phyloP scores from a whole-genome alignment of 2,329 filamentous ascomycete species.

The Chaetomium strumarium region DNA sequence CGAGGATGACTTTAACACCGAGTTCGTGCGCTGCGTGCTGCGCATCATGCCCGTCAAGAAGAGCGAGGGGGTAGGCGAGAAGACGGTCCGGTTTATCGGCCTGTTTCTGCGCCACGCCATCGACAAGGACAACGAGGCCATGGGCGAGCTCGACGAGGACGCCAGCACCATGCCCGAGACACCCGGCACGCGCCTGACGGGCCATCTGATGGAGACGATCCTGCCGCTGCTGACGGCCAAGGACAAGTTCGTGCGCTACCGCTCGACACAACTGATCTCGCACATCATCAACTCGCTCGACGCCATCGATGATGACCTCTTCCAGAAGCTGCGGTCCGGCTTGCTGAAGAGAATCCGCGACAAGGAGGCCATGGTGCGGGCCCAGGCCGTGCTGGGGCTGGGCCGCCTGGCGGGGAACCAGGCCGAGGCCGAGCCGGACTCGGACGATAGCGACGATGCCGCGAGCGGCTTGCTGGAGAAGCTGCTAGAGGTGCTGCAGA shows the following conservation, averaged over 20 bases:
- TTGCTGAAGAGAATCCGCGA: conserved; percentile 83
- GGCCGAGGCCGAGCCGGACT: conserved; percentile 62
- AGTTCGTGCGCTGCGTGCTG: conserved; percentile 77
- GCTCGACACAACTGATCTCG: conserved; percentile 82
- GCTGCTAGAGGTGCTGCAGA: conserved; percentile 81
- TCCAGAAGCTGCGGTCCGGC: conserved; percentile 71
- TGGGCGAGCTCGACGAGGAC: conserved; percentile 60
- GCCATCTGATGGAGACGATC: conserved; percentile 65
- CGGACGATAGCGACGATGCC: conserved; percentile 61
- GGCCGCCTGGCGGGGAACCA: conserved; percentile 75
- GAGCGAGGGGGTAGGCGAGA: conserved; percentile 81
- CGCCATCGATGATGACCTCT: conserved; percentile 86
- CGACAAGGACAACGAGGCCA: conserved; percentile 64
- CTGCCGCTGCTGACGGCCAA: conserved; percentile 76
- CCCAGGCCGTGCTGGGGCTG: conserved; percentile 88
- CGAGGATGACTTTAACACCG: conserved; percentile 80
- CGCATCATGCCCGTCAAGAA: conserved; percentile 85
- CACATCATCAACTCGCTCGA: conserved; percentile 91
- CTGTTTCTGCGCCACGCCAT: conserved; percentile 71
- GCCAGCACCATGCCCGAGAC: conserved; percentile 72
- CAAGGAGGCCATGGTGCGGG: conserved; percentile 86
- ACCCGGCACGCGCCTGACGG: conserved; percentile 72
- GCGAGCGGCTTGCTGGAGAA: conserved; percentile 70
- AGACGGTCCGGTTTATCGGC: conserved; percentile 79
- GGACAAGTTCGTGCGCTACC: conserved; percentile 87